Evolutionary conservation across 139 green algal species (phyloP).

Genomic region (Chlamydomonas incerta): DNA sequence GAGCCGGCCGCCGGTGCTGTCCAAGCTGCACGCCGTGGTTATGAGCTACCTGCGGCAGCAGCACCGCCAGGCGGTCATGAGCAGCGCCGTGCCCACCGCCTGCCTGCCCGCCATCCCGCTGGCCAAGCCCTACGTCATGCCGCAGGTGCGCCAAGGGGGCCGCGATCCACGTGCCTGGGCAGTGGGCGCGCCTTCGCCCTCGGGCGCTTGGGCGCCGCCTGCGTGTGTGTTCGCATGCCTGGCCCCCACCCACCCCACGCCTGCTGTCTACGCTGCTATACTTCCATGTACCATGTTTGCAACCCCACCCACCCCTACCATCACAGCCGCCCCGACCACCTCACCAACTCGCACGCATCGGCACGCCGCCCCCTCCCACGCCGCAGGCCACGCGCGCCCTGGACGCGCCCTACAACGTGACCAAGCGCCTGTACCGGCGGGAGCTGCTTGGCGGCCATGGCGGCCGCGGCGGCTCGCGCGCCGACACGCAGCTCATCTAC

Average conservation of each 20-base stretch:
- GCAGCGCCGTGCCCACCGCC: conserved; percentile 67
- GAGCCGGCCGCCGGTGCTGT: conserved; percentile 16
- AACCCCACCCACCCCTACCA: too few species aligned
- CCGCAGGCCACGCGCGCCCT: conserved; percentile 51
- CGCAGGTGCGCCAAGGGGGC: conserved; percentile 36
- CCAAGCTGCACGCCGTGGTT: conserved; percentile 73
- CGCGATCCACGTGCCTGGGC: too few species aligned
- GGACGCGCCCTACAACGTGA: conserved; percentile 66
- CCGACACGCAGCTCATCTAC: conserved; percentile 54
- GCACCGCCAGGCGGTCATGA: conserved; percentile 66
- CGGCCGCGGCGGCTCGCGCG: conserved; percentile 56
- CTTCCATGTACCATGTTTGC: too few species aligned
- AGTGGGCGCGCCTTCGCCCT: too few species aligned
- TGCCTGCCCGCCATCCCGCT: conserved; percentile 77
- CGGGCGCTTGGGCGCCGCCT: too few species aligned
- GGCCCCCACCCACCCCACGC: too few species aligned
- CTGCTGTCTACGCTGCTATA: too few species aligned
- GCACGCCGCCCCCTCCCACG: not conserved
- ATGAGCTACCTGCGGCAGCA: conserved; percentile 79
- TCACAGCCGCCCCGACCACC: not conserved
- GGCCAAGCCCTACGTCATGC: conserved; percentile 61
- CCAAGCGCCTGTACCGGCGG: conserved; percentile 46
- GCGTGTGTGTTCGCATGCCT: too few species aligned
- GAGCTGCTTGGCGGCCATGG: conserved; percentile 56
- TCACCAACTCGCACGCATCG: not conserved